Conservation (phyloP, 2,329 filamentous ascomycete species). For the Ophioceras dolichostomum region DNA sequence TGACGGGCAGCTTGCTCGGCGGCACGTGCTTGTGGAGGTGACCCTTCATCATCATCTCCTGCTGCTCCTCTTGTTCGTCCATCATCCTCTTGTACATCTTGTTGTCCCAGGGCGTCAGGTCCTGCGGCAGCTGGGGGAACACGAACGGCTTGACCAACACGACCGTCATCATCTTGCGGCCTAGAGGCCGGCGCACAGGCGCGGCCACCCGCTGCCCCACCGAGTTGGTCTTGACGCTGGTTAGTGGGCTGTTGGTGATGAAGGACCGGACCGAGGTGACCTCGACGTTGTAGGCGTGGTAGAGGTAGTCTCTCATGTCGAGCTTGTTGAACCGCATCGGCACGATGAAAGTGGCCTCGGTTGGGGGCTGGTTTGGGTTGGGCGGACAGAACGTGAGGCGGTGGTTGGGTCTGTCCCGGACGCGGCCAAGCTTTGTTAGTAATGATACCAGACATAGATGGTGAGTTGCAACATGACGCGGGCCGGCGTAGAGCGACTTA, state of each 20-base stretch:
- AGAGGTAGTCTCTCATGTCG: slow-evolving; percentile 90
- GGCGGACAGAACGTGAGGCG: slow-evolving; percentile 64
- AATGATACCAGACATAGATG: no score
- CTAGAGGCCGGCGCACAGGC: slow-evolving; percentile 41
- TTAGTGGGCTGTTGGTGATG: slow-evolving; percentile 45
- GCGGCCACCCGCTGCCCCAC: no score
- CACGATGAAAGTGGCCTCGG: slow-evolving; percentile 80
- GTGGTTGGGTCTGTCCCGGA: slow-evolving; percentile 63
- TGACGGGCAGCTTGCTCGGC: slow-evolving; percentile 9
- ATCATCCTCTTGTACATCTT: slow-evolving; percentile 34
- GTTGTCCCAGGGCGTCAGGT: slow-evolving; percentile 53
- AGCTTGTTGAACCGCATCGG: slow-evolving; percentile 92
- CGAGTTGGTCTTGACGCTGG: no score
- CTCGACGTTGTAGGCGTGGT: slow-evolving; percentile 69
- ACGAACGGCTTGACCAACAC: slow-evolving; percentile 80
- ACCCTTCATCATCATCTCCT: slow-evolving; percentile 23
- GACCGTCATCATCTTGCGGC: slow-evolving; percentile 88
- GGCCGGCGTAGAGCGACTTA: slow-evolving; percentile 17
- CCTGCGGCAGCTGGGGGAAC: slow-evolving; percentile 62
- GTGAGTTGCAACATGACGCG: not conserved
- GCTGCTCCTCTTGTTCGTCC: slow-evolving; percentile 27
- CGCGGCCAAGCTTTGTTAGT: no score
- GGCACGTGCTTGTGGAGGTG: slow-evolving; percentile 13
- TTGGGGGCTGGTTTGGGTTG: slow-evolving; percentile 58
- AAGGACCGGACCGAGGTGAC: slow-evolving; percentile 69